phyloP scores from a whole-genome alignment of 768 basidiomycete species.

The Phanerodontia chrysosporium region DNA sequence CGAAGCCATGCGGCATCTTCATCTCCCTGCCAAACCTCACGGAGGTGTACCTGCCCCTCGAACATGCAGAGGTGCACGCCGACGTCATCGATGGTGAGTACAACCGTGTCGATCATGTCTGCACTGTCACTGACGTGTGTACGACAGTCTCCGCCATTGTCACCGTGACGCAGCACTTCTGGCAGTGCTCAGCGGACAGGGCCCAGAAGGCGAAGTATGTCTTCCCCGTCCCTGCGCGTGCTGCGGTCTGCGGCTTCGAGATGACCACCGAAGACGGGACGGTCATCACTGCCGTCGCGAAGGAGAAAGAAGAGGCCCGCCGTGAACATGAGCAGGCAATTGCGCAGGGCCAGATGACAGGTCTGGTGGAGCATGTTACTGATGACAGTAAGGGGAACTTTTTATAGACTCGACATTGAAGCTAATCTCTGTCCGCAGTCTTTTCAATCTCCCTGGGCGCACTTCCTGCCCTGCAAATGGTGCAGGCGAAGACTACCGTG shows the following conservation, averaged over 20 bases:
- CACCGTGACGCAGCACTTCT: slow-evolving; percentile 7
- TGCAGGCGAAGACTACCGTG: slow-evolving; percentile 41
- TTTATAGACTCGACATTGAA: slow-evolving; percentile 18
- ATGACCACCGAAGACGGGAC: slow-evolving; percentile 42
- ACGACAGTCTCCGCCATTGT: slow-evolving; percentile 10
- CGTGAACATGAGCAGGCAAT: slow-evolving; percentile 38
- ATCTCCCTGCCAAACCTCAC: background rate
- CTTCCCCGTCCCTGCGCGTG: slow-evolving; percentile 55
- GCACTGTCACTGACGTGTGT: background rate
- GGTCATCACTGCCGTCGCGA: slow-evolving; percentile 39
- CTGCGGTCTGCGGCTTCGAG: slow-evolving; percentile 52
- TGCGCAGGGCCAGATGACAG: slow-evolving; percentile 36
- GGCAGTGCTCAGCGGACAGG: background rate
- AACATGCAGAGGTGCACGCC: slow-evolving; percentile 7
- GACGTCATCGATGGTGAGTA: slow-evolving; percentile 11
- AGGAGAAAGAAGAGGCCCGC: slow-evolving; percentile 46
- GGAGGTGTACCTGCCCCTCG: slow-evolving; percentile 7
- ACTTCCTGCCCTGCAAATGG: slow-evolving; percentile 38
- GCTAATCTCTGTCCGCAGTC: slow-evolving; percentile 28
- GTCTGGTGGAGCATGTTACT: slow-evolving; percentile 45
- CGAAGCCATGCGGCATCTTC: background rate
- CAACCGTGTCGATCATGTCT: background rate
- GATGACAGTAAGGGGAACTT: slow-evolving; percentile 44
- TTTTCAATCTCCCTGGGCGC: slow-evolving; percentile 57
- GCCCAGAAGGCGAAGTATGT: slow-evolving; percentile 48